These are phyloP conservation scores for Colletotrichum acutatum DNA, from an alignment of 2,329 filamentous ascomycete species.

Conservation along the genomic window DNA sequence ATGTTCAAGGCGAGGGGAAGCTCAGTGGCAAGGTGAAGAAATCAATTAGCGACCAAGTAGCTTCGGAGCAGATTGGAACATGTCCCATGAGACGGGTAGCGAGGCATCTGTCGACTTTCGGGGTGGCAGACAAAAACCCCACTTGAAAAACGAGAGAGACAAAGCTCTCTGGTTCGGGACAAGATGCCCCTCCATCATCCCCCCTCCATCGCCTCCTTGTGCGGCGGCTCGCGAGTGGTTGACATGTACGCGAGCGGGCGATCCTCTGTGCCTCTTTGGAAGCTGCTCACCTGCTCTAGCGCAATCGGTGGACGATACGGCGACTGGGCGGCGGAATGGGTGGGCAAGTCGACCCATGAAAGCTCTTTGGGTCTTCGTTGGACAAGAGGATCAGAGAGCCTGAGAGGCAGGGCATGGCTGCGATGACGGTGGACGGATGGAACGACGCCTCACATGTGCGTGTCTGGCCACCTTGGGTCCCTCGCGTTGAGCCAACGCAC, in stretches of 20 bases:
- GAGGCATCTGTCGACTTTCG: neutral
- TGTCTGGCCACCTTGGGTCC: neutral
- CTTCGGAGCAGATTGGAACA: neutral
- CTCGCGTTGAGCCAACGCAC: neutral
- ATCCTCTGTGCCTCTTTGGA: slow-evolving; percentile 10
- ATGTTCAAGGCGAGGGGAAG: neutral
- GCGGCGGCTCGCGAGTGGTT: slow-evolving; percentile 8
- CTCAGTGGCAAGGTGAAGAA: slow-evolving; percentile 10
- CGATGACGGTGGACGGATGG: neutral
- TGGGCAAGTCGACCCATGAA: slow-evolving; percentile 1
- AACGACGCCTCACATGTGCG: neutral
- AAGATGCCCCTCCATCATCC: neutral
- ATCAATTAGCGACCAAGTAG: neutral
- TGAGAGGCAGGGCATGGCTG: neutral
- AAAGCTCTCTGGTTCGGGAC: neutral
- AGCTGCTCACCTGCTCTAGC: slow-evolving; percentile 25
- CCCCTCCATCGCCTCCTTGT: neutral
- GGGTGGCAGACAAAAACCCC: slow-evolving; percentile 4
- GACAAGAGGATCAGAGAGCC: neutral
- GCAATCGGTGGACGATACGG: neutral
- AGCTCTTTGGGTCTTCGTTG: neutral
- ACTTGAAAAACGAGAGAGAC: slow-evolving; percentile 9
- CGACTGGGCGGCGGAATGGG: neutral
- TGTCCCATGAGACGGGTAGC: neutral
- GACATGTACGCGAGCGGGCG: slow-evolving; percentile 16